These are phyloP conservation scores for Anthoceros angustus DNA, from an alignment of 225 moss, liverwort and hornwort species.

Conservation along the genomic window DNA sequence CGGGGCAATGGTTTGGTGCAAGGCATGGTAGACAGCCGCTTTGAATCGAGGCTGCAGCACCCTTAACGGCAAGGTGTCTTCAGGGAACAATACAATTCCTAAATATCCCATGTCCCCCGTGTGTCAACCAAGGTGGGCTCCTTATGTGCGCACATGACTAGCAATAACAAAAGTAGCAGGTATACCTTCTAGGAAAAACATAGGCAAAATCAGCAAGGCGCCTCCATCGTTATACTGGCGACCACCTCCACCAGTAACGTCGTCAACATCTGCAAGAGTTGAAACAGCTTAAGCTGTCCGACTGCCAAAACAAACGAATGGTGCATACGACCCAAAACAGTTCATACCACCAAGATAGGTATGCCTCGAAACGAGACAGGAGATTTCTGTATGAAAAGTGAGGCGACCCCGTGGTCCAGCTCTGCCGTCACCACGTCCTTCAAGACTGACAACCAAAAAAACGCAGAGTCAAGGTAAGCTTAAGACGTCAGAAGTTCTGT, in stretches of 20 bases:
- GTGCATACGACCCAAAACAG: neutral
- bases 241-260: slow-evolving; percentile 26
- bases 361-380: slow-evolving; percentile 67
- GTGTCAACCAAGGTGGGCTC: slow-evolving; percentile 6
- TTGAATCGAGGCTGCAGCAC: slow-evolving; percentile 85
- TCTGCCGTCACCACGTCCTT: slow-evolving; percentile 53
- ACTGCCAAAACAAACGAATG: neutral
- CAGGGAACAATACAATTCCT: slow-evolving; percentile 89
- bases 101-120: slow-evolving; percentile 13
- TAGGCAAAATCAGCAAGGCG: slow-evolving; percentile 63
- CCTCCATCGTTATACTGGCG: slow-evolving; percentile 67
- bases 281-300: neutral
- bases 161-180: neutral
- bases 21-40: slow-evolving; percentile 82
- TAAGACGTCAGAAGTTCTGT: neutral
- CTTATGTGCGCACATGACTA: slow-evolving; percentile 6
- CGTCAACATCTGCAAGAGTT: slow-evolving; percentile 56
- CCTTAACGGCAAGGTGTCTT: slow-evolving; percentile 75
- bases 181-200: slow-evolving; percentile 92
- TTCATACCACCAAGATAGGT: slow-evolving; percentile 70
- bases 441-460: slow-evolving; percentile 27
- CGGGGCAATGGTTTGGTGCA: slow-evolving; percentile 64
- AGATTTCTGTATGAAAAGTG: slow-evolving; percentile 44
- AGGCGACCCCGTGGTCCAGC: slow-evolving; percentile 73
- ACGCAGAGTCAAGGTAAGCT: neutral